These are phyloP conservation scores for Fusarium heterosporum DNA, from an alignment of 2,329 filamentous ascomycete genomes.

Conservation along the genomic window DNA sequence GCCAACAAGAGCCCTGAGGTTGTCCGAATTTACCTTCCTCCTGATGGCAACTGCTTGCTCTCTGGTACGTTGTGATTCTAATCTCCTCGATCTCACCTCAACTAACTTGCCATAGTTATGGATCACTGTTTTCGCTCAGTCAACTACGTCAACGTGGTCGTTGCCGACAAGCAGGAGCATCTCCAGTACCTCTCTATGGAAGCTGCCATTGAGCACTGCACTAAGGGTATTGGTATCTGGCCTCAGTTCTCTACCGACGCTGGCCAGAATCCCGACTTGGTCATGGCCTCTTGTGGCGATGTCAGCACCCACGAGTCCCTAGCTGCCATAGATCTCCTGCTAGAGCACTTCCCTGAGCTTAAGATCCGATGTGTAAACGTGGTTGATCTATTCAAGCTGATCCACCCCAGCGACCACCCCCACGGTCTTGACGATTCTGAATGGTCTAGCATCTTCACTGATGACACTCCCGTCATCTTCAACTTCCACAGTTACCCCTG, in stretches of 20 bases:
- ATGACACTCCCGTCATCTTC: conserved; percentile 79
- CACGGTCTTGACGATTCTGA: conserved; percentile 76
- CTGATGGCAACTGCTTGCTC: conserved; percentile 82
- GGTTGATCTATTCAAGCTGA: conserved; percentile 84
- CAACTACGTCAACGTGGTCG: conserved; percentile 86
- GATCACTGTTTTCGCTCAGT: conserved; percentile 78
- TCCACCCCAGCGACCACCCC: conserved; percentile 75
- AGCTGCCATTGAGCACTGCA: conserved; percentile 78
- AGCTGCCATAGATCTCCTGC: conserved; percentile 78
- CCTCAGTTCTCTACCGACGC: conserved; percentile 79
- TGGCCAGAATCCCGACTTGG: conserved; percentile 75
- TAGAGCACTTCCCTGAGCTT: conserved; percentile 76
- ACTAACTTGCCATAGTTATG: conserved; percentile 61
- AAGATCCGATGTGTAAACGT: conserved; percentile 85
- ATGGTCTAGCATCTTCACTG: conserved; percentile 77
- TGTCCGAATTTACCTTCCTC: conserved; percentile 83
- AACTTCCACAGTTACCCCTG: conserved; percentile 89
- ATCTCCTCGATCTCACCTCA: background rate
- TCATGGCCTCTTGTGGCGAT: conserved; percentile 83
- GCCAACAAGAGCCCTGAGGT: conserved; percentile 85
- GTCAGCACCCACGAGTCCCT: conserved; percentile 79
- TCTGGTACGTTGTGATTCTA: conserved; percentile 55
- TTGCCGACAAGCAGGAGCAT: conserved; percentile 83
- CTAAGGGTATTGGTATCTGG: conserved; percentile 84
- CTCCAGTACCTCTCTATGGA: conserved; percentile 82